Conservation (phyloP, 176 grass and related monocot genomes). For the Guadua angustifolia region DNA sequence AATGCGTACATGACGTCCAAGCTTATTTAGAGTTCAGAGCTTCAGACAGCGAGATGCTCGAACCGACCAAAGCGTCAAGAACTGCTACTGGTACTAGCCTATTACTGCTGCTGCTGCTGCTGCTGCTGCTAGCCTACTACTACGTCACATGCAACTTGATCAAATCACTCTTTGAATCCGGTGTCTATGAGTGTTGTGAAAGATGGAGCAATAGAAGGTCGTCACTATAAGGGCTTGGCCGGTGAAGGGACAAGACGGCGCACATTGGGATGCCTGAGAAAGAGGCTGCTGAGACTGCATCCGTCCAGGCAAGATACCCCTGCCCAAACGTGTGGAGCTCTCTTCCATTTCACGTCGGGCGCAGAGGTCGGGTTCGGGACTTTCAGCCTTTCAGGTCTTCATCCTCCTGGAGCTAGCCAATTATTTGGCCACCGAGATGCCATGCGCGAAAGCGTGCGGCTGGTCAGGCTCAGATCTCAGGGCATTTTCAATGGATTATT, state of each 20-base stretch:
- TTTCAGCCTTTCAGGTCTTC: not conserved
- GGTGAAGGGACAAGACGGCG: constrained; percentile 46
- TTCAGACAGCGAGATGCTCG: constrained; percentile 14
- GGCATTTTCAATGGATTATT: too few species aligned
- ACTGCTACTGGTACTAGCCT: not conserved
- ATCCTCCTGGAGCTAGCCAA: not conserved
- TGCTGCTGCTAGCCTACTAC: not conserved
- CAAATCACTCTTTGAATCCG: not conserved
- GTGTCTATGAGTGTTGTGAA: not conserved
- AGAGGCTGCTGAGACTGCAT: not conserved
- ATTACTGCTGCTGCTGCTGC: too few species aligned
- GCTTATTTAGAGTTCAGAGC: not conserved
- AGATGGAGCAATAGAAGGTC: not conserved
- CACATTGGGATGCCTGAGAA: not conserved
- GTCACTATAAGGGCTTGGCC: constrained; percentile 38
- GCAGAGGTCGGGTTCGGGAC: not conserved
- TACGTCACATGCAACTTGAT: not conserved
- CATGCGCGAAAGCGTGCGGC: not conserved
- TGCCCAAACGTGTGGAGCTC: constrained; percentile 30
- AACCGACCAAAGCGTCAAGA: not conserved
- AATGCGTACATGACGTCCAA: not conserved
- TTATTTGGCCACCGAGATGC: constrained; percentile 16
- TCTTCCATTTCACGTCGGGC: not conserved
- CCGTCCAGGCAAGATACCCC: not conserved
- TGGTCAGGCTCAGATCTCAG: constrained; percentile 9